Base-by-base conservation (phyloP, 805 yeast genomes). In the Candida arabinofermentans region DNA sequence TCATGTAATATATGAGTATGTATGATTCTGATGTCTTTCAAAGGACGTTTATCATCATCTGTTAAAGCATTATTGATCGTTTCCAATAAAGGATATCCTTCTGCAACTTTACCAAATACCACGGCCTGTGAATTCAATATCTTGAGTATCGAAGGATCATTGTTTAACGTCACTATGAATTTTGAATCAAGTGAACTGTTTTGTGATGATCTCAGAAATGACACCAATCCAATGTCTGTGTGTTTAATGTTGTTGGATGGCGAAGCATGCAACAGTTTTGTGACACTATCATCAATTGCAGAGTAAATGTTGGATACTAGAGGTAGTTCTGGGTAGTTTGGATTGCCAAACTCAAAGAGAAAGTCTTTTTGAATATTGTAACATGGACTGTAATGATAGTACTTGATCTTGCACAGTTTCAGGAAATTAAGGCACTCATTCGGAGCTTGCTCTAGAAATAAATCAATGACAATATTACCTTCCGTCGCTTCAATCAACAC, bases 391-490 rank as follows among this genome's bases (percentile, higher is more conserved):
- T 72, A 74, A 35, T 77, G 70, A 61, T 67, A 81, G 58, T 72
- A 74, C 42, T 74, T 70, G 29, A 65, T 49, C 51, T 72, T 67
- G 61, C 85, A 78, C 10, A 79, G 65, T 48, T 77, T 74, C 30
- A 81, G 43, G 53, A 81, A 80, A 51, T 75, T 75, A 40, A 52
- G 57, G 24, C 72, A 59, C 30, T 70, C 70, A 16, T 46, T 48
- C 1, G 73, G 73, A 4, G 69, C 63, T 6, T 55, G 50, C 8
- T 65, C 54, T 5, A 50, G 42, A 36, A 54, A 49, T 14, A 79
- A 50, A 47, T 80, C 86, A 8, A 79, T 56, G 8, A 77, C 81
- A 7, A 80, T 34, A 43, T 71, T 71, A 5, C 81, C 83, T 42
- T 42, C 40, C 5, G 62, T 63, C 2, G 69, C 66, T 46, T 66